phyloP scores from a whole-genome alignment of 1,284 basidiomycete genomes.

The Cystobasidium slooffiae region DNA sequence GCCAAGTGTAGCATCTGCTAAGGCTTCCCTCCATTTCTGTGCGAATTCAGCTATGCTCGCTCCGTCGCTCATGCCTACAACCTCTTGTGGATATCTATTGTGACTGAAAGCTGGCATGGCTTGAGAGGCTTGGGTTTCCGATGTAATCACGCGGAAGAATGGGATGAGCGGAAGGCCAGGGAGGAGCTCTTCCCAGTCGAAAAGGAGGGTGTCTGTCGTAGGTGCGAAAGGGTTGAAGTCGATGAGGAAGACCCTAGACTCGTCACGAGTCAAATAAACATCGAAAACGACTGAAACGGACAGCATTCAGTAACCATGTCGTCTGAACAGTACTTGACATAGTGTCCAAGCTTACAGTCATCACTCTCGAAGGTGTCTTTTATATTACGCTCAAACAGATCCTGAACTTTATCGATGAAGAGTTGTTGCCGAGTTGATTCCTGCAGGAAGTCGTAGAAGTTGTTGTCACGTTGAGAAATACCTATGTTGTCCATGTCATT shows the following conservation, averaged over 20 bases:
- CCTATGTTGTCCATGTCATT: constrained; percentile 60
- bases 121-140: constrained; percentile 66
- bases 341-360: constrained; percentile 65
- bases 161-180: constrained; percentile 57
- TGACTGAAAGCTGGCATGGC: constrained; percentile 77
- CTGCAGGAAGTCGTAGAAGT: constrained; percentile 85
- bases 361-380: constrained; percentile 64
- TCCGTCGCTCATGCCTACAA: constrained; percentile 75
- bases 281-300: constrained; percentile 74
- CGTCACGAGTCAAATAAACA: constrained; percentile 79
- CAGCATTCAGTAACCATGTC: constrained; percentile 26
- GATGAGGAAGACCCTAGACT: constrained; percentile 73
- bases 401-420: constrained; percentile 64
- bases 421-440: constrained; percentile 64
- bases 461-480: constrained; percentile 85
- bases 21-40: constrained; percentile 58
- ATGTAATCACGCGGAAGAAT: constrained; percentile 72
- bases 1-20: constrained; percentile 19
- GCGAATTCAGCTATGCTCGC: constrained; percentile 72
- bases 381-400: constrained; percentile 73
- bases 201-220: constrained; percentile 83
- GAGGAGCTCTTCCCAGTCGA: constrained; percentile 75
- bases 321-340: neutral
- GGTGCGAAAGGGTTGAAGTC: constrained; percentile 89
- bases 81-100: constrained; percentile 92